A percentile compares a stretch with the other conserved stretches of the same genome.
These are phyloP conservation scores for Lentinula detonsa DNA, from an alignment of 768 basidiomycete species.

Conservation along the genomic window DNA sequence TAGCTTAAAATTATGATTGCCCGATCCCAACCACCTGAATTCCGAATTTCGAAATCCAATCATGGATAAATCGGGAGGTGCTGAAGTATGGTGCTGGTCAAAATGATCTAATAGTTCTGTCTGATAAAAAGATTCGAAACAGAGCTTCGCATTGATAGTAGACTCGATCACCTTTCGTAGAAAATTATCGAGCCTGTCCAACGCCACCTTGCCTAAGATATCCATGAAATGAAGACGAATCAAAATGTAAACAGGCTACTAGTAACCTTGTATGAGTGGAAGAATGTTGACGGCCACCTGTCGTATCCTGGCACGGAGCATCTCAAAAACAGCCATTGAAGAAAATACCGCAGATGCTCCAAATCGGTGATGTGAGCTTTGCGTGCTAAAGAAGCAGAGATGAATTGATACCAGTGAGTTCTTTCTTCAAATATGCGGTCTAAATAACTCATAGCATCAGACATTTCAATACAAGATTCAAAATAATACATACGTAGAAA, in stretches of 20 bases:
- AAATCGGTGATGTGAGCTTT: neutral
- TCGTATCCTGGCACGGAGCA: slow-evolving; percentile 32
- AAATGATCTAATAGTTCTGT: slow-evolving; percentile 28
- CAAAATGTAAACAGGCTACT: neutral
- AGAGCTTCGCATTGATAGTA: neutral
- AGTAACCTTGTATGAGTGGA: slow-evolving; percentile 16
- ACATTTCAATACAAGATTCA: neutral
- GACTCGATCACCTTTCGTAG: slow-evolving; percentile 22
- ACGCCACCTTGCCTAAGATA: slow-evolving; percentile 38
- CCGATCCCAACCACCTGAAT: slow-evolving; percentile 32
- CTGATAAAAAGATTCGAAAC: slow-evolving; percentile 8
- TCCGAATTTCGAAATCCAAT: slow-evolving; percentile 32
- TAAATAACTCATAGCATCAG: neutral
- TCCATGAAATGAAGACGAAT: neutral
- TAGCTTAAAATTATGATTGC: slow-evolving; percentile 29
- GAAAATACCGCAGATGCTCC: slow-evolving; percentile 22
- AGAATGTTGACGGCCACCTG: slow-evolving; percentile 23
- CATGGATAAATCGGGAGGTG: slow-evolving; percentile 1
- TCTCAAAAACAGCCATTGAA: slow-evolving; percentile 39
- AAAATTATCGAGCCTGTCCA: slow-evolving; percentile 45
- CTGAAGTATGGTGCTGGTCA: slow-evolving; percentile 1
- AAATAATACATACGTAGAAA: slow-evolving; percentile 28
- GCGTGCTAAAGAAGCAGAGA: neutral
- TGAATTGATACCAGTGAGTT: slow-evolving; percentile 10
- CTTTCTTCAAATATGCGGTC: slow-evolving; percentile 9